Conservation (phyloP, 2,329 filamentous ascomycete species). For the Acephala macrosclerotiorum region DNA sequence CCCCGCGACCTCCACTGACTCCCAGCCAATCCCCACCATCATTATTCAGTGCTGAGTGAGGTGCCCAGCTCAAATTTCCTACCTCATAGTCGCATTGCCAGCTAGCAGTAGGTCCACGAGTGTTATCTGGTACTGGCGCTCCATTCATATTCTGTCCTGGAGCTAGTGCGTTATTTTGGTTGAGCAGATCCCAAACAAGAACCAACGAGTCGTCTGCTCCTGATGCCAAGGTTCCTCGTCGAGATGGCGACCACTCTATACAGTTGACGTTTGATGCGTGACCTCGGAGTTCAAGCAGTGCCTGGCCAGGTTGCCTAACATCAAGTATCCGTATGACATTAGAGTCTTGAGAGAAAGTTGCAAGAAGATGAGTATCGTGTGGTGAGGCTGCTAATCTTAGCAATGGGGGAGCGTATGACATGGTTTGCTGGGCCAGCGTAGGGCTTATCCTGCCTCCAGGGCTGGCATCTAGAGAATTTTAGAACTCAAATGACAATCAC, state of each 20-base stretch:
- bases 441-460: constrained; percentile 70
- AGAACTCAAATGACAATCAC: constrained; percentile 16
- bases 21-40: constrained; percentile 86
- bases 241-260: constrained; percentile 92
- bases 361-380: constrained; percentile 92
- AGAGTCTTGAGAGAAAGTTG: constrained; percentile 96
- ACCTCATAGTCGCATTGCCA: constrained; percentile 92
- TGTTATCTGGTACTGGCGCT: constrained; percentile 59
- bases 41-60: constrained; percentile 68
- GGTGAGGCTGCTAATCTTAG: constrained; percentile 88
- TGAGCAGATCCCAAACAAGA: constrained; percentile 91
- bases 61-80: constrained; percentile 85
- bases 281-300: constrained; percentile 89
- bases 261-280: constrained; percentile 88
- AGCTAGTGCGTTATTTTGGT: constrained; percentile 48
- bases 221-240: constrained; percentile 87
- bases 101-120: constrained; percentile 73
- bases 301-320: constrained; percentile 94
- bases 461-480: constrained; percentile 54
- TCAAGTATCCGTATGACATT: constrained; percentile 94
- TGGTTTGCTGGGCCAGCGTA: constrained; percentile 78
- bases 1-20: constrained; percentile 79
- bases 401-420: constrained; percentile 78
- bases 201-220: constrained; percentile 93
- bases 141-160: constrained; percentile 55